These are phyloP conservation scores for Ramalina peruviana DNA, from an alignment of 495 filamentous ascomycete species.

Conservation along the genomic window DNA sequence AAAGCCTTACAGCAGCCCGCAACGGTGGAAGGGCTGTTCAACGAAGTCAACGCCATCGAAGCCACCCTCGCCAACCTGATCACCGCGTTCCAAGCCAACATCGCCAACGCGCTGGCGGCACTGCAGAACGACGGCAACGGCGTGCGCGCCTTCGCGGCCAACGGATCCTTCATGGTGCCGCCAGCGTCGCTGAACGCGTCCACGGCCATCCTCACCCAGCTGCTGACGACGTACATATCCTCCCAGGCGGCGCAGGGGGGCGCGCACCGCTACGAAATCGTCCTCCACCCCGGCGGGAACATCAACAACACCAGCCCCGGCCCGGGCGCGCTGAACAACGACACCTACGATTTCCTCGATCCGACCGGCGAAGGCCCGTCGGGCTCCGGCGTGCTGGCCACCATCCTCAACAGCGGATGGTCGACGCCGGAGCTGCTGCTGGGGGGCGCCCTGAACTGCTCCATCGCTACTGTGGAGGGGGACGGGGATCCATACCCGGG, in stretches of 20 bases:
- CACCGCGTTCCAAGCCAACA: conserved; percentile 1
- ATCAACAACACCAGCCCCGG: background rate
- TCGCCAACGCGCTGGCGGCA: conserved; percentile 5
- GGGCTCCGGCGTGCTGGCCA: background rate
- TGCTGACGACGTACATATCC: conserved; percentile 10
- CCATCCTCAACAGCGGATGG: background rate
- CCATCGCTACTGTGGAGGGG: background rate
- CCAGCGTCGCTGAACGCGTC: conserved; percentile 2
- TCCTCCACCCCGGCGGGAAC: background rate
- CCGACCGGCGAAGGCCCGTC: background rate
- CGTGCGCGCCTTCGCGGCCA: conserved; percentile 3
- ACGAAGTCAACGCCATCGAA: conserved; percentile 1
- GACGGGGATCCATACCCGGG: background rate
- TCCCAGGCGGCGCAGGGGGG: conserved; percentile 3
- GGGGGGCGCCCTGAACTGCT: background rate
- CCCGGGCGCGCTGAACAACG: background rate
- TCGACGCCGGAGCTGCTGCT: background rate
- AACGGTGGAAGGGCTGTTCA: background rate
- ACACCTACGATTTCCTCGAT: background rate
- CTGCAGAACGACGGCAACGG: conserved; percentile 7
- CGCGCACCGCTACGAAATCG: conserved; percentile 6
- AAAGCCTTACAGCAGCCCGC: conserved; percentile 7
- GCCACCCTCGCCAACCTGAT: conserved; percentile 1
- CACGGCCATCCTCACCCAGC: conserved; percentile 4
- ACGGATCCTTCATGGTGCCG: conserved; percentile 9